Base-by-base conservation (phyloP, 2,329 filamentous ascomycete genomes). In the Gliomastix tumulicola region DNA sequence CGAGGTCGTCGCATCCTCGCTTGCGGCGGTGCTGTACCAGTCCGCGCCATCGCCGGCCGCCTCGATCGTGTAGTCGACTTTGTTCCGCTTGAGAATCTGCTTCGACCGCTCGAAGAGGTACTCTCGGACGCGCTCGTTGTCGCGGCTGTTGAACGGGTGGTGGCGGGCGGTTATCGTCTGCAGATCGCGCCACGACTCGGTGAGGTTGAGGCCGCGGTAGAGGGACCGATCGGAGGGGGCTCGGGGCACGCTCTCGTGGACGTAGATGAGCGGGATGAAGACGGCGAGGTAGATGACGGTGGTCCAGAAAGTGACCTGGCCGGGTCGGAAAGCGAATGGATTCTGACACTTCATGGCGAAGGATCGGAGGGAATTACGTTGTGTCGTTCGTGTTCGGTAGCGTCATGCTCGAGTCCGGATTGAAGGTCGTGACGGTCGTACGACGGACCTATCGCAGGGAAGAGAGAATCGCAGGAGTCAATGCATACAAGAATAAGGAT, bases 121-220 rank as follows among this genome's bases (percentile, higher is more conserved):
- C 22, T 76, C 65, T 42, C 86, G 80, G 22, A 96, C 80, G 18
- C 78, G 66, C 48, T 95, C 89, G 55, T 96, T 97, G 41, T 76
- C 71, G 41, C 71, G 81, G 47, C 84, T 89, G 62, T 95, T 96
- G 66, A 87, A 95, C 0, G 92, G 90, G 55, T 95, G 92, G 54
- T 84, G 92, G 2, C 71, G 69, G 44, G 70, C 70, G 22, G 84
- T 90, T 34, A 98, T 71, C 38, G 71, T 65, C 42, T 88, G 78
- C 21, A 98, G 69, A 54, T 97, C 89, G 11, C 70, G 62, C 89
- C 89, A 97, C 25, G 90, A 88, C 60, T 94, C 80, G 3, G 82
- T 83, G 36, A 97, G 63, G 51, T 95, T 87, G 50, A 94, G 65
- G 16, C 88, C 38, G 8, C 45, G 47, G 21, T 49, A 65, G 53